Percentiles rank a stretch among this genome's conserved stretches.
phyloP scores from a whole-genome alignment of 228 moss, liverwort and hornwort species.

The Sphagnum magellanicum region DNA sequence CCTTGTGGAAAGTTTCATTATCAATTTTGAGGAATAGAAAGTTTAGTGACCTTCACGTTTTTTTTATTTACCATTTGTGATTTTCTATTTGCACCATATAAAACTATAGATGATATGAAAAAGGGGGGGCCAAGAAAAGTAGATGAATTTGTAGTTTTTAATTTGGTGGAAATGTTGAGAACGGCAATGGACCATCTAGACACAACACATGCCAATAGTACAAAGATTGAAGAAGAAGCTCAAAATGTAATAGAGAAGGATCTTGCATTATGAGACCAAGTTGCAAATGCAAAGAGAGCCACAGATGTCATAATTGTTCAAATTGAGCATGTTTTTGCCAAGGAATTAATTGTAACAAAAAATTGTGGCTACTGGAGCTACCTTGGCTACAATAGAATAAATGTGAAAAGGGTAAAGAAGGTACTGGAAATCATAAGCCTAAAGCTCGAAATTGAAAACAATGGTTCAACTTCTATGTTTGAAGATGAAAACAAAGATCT shows the following conservation, averaged over 20 bases:
- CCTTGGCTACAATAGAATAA: constrained; percentile 37
- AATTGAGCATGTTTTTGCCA: constrained; percentile 36
- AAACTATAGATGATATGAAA: too few species aligned
- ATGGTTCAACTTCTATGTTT: neutral
- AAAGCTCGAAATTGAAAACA: constrained; percentile 43
- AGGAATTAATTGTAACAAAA: constrained; percentile 40
- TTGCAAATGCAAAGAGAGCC: constrained; percentile 33
- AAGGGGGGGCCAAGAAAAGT: too few species aligned
- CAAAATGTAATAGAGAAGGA: constrained; percentile 67
- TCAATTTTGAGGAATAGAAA: too few species aligned
- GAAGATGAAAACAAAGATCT: constrained; percentile 1
- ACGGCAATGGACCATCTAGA: constrained; percentile 68
- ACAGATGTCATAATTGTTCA: constrained; percentile 27
- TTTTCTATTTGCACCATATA: too few species aligned
- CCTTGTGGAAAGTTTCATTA: too few species aligned
- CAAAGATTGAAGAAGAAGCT: constrained; percentile 59
- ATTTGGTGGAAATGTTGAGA: constrained; percentile 70
- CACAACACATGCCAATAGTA: constrained; percentile 44
- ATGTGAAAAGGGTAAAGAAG: constrained; percentile 44
- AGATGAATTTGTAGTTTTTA: constrained; percentile 53
- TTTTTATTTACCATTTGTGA: too few species aligned
- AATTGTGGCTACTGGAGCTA: constrained; percentile 30
- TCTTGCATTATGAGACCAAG: constrained; percentile 59
- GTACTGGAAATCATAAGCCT: constrained; percentile 51
- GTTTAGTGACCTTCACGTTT: too few species aligned